A percentile compares a stretch with the other conserved stretches of the same genome.
Conservation (phyloP, 1,284 basidiomycete genomes). For the Sphaerobolus stellatus region DNA sequence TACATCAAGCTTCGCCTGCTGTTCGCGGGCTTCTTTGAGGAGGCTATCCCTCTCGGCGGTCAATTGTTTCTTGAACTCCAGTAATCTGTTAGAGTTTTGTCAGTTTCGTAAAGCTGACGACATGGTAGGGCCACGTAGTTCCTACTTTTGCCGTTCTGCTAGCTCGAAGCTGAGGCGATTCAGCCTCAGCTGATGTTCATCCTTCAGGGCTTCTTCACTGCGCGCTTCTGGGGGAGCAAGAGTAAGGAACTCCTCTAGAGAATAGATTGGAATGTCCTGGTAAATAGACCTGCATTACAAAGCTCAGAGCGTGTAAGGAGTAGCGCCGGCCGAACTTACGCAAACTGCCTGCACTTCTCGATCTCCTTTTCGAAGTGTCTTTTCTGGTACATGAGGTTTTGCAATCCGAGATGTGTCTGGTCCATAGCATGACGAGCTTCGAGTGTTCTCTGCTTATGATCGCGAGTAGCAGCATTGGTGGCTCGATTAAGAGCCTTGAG, state of each 20-base stretch:
- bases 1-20: constrained; percentile 64
- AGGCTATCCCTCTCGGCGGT: constrained; percentile 67
- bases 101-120: constrained; percentile 12
- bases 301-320: constrained; percentile 9
- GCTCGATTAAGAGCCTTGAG: constrained; percentile 73
- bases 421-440: constrained; percentile 79
- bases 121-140: constrained; percentile 5
- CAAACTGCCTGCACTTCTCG: constrained; percentile 83
- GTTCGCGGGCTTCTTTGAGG: constrained; percentile 67
- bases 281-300: constrained; percentile 62
- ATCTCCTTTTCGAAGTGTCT: constrained; percentile 82
- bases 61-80: constrained; percentile 64
- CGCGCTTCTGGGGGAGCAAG: constrained; percentile 68
- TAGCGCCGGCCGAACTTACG: constrained; percentile 47
- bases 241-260: constrained; percentile 59
- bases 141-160: constrained; percentile 74
- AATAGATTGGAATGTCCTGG: constrained; percentile 74
- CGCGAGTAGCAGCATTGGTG: constrained; percentile 66
- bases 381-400: constrained; percentile 81
- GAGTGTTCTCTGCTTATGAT: constrained; percentile 69
- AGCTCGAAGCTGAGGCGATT: constrained; percentile 80
- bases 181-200: constrained; percentile 78
- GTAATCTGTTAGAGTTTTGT: constrained; percentile 49
- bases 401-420: constrained; percentile 75
- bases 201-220: constrained; percentile 54